Percentiles rank a stretch among this genome's conserved stretches.
Conservation (phyloP, 177 flowering plant species). For the Vitis hybrid region DNA sequence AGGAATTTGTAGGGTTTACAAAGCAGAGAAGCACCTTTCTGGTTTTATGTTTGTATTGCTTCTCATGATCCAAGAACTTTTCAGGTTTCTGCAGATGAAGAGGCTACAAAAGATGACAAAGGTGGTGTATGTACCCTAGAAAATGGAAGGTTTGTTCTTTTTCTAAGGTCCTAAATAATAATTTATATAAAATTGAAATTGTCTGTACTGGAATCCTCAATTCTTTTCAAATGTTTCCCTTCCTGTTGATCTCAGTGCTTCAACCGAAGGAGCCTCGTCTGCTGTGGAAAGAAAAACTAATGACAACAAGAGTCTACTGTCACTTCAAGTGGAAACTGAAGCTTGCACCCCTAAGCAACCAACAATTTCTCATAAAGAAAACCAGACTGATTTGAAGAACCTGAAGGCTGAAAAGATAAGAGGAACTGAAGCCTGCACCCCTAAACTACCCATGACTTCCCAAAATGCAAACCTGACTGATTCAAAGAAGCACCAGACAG, state of each 20-base stretch:
- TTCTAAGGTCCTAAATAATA: background rate
- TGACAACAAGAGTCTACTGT: constrained; percentile 10
- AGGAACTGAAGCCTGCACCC: constrained; percentile 59
- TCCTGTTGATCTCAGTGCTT: background rate
- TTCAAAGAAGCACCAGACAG: constrained; percentile 48
- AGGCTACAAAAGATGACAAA: constrained; percentile 3
- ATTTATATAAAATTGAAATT: background rate
- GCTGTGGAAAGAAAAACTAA: background rate
- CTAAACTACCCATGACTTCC: constrained; percentile 36
- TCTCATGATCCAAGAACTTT: constrained; percentile 1
- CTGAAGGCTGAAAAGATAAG: constrained; percentile 50
- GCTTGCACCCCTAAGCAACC: constrained; percentile 65
- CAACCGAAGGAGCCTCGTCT: background rate
- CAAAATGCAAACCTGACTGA: constrained; percentile 27
- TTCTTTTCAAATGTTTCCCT: background rate
- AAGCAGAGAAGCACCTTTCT: background rate
- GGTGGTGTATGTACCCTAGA: constrained; percentile 12
- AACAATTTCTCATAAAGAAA: constrained; percentile 24
- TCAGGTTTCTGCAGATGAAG: constrained; percentile 25
- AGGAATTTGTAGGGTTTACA: too few relatives aligned
- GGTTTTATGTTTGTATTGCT: background rate
- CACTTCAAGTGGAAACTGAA: constrained; percentile 20
- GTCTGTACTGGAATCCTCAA: background rate
- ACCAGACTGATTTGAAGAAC: constrained; percentile 35
- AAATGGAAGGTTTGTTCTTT: constrained; percentile 32